phyloP scores from a whole-genome alignment of 1,139 yeast species.

The Kluyveromyces sp. region DNA sequence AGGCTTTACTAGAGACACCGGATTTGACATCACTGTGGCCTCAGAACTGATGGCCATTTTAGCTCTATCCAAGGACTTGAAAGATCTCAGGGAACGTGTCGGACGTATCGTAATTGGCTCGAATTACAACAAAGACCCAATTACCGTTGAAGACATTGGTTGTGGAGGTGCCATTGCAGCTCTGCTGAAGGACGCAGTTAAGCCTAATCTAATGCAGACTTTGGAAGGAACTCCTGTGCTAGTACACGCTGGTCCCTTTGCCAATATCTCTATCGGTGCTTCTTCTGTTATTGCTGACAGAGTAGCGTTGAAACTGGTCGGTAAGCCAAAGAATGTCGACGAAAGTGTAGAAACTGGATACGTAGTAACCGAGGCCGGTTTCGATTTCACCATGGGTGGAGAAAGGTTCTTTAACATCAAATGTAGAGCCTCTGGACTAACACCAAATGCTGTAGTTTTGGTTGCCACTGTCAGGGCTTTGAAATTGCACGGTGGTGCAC shows the following conservation, averaged over 20 bases:
- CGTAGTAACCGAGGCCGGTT: conserved; percentile 81
- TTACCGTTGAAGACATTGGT: conserved; percentile 74
- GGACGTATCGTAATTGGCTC: conserved; percentile 69
- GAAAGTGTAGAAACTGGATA: conserved; percentile 46
- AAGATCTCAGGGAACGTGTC: conserved; percentile 62
- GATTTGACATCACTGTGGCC: conserved; percentile 79
- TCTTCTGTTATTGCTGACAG: conserved; percentile 74
- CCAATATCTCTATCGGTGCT: conserved; percentile 80
- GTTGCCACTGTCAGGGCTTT: conserved; percentile 78
- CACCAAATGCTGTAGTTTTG: conserved; percentile 67
- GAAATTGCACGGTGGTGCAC: conserved; percentile 78
- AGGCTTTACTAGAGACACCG: conserved; percentile 63
- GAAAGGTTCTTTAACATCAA: conserved; percentile 77
- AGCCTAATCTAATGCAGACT: conserved; percentile 80
- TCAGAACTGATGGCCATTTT: conserved; percentile 77
- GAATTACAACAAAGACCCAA: conserved; percentile 53
- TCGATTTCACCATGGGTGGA: conserved; percentile 86
- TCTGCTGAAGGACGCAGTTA: conserved; percentile 69
- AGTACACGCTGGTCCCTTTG: conserved; percentile 84
- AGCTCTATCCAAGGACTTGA: conserved; percentile 60
- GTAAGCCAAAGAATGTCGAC: conserved; percentile 40
- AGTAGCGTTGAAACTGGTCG: conserved; percentile 60
- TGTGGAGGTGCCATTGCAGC: conserved; percentile 80
- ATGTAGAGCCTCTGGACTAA: conserved; percentile 66
- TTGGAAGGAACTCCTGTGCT: conserved; percentile 80